Evolutionary conservation across 1,284 basidiomycete species (phyloP), one percentile per base, ranked within the genome.

Genomic region (Ceratobasidium theobromae): DNA sequence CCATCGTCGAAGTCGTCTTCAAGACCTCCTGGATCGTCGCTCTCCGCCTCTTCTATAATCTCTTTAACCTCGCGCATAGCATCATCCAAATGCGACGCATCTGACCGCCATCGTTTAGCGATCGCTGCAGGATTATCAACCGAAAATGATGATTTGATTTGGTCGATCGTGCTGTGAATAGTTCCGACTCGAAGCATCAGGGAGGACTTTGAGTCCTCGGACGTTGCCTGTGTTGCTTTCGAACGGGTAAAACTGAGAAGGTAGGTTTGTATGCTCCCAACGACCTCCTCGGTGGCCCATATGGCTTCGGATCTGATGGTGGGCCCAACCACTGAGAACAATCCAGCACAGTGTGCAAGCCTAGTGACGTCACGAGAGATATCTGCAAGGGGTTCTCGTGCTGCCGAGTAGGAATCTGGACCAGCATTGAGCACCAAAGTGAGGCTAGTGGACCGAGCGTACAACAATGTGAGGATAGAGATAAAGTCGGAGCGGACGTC

Each of bases 401-500:
- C 78, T 0, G 88, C 84, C 4, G 77, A 73, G 72, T 84, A 83
- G 0, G 84, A 77, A 0, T 86, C 86, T 1, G 78, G 78, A 1
- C 83, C 75, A 1, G 88, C 85, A 32, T 86, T 87, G 43, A 89
- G 79, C 0, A 82, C 79, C 28, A 91, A 79, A 0, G 88, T 78
- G 33, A 89, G 73, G 72, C 87, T 91, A 9, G 87, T 90, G 1
- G 82, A 77, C 23, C 81, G 76, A 8, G 78, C 77, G 74, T 88
- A 80, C n/a, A 89, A 72, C 65, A 89, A 78, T 2, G 84, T 79
- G 33, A 89, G 78, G 30, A 90, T 77, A 1, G 85, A 82, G 18
- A 84, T 69, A 23, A 86, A 77, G 72, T 91, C 89, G 23, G 68
- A 70, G 46, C 68, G 64, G 18, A 72, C 45, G 30, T 66, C 48